Base-by-base conservation (phyloP, 2,329 filamentous ascomycete genomes). In the Graphilbum fragrans region DNA sequence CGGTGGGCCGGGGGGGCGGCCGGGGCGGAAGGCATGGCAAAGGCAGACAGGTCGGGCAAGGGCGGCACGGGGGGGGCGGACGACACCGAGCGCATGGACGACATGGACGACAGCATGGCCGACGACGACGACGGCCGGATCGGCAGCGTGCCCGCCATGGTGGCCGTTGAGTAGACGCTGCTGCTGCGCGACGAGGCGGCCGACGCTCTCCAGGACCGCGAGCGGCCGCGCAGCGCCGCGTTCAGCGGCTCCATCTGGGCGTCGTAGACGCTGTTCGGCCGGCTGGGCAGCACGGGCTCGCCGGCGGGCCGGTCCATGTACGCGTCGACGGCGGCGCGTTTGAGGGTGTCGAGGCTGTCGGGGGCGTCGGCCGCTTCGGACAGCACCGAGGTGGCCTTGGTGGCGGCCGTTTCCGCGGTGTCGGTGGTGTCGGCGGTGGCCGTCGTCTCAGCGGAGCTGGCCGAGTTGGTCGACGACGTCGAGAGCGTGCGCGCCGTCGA, bases 381-480 rank as follows among this genome's bases (percentile, higher is more conserved):
- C 14, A n/a, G n/a, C n/a, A 31, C 14, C 14, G 7, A 9, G 6
- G 29, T 31, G 5, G 18, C 36, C 12, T 22, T 25, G 9, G 35
- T 38, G 11, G 34, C 20, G 20, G 23, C 22, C 14, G 23, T 38
- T 23, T n/a, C 31, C 12, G 19, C 16, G 16, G 3, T 41, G 17
- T 16, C 19, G 2, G 25, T 19, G 2, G 39, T 43, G 5, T 23
- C 33, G 1, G 35, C 19, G 1, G 41, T 45, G 8, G 35, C 11
- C 1, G 46, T 41, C 5, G 48, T 49, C 19, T 32, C 34, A n/a
- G 22, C 37, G 2, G 47, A 42, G 7, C 38, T 22, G 0, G 39
- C 35, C 7, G 52, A 50, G 3, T 42, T 47, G 8, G 46, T 53
- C 4, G 52, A 50, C 3, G 55, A 48, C 8, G 48, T 50, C 5